Percentiles rank a stretch among this genome's conserved stretches.
phyloP scores from a whole-genome alignment of 805 yeast species.

The Metschnikowia reukaufii region DNA sequence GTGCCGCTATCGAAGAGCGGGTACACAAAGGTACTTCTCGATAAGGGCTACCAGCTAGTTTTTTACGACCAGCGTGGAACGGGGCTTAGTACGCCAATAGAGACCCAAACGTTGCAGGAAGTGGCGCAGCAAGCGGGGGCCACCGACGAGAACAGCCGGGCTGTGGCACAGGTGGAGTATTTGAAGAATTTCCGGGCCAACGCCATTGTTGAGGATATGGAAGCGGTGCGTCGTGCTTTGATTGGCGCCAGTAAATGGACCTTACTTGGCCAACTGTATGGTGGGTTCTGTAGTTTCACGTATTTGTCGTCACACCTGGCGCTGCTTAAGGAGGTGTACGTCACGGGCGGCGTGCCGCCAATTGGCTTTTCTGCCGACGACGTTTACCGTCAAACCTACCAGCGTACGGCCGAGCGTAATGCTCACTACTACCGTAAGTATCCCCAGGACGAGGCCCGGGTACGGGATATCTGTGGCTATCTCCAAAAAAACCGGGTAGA shows the following conservation, averaged over 20 bases:
- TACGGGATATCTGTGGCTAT: constrained; percentile 37
- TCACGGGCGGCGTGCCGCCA: constrained; percentile 64
- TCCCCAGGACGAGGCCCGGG: constrained; percentile 45
- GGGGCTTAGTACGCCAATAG: constrained; percentile 51
- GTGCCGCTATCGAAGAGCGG: constrained; percentile 40
- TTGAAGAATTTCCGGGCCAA: constrained; percentile 52
- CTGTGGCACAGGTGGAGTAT: constrained; percentile 44
- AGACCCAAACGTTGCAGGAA: constrained; percentile 27
- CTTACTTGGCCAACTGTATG: constrained; percentile 54
- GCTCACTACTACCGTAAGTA: constrained; percentile 47
- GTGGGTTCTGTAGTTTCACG: constrained; percentile 53
- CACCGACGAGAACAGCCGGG: constrained; percentile 17
- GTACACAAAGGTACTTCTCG: constrained; percentile 37
- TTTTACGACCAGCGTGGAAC: constrained; percentile 64
- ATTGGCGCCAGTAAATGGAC: constrained; percentile 46
- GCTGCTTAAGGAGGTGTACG: constrained; percentile 42
- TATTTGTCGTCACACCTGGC: constrained; percentile 48
- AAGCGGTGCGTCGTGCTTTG: constrained; percentile 41
- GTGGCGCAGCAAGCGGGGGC: not conserved
- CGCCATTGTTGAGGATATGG: constrained; percentile 52
- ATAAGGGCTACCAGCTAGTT: constrained; percentile 44
- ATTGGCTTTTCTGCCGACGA: constrained; percentile 43
- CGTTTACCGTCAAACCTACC: constrained; percentile 50
- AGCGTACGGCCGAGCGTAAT: constrained; percentile 49
- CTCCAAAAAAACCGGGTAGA: constrained; percentile 28